Conservation (phyloP, 176 grass and related monocot species). For the Themeda triandra region DNA sequence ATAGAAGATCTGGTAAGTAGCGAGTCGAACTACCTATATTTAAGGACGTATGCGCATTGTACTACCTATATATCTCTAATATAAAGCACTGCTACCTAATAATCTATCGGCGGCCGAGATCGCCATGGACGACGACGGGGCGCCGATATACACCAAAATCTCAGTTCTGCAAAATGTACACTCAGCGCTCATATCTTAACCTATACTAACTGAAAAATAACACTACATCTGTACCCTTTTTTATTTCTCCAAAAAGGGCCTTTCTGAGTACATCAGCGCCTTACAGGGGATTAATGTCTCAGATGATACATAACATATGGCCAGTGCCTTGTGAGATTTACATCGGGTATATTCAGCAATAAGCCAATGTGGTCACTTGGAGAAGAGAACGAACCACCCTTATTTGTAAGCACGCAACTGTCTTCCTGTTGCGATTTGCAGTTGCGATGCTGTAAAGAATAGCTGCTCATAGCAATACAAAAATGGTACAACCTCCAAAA, state of each 20-base stretch:
- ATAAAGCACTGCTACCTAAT: too few species aligned
- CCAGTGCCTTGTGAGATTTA: neutral
- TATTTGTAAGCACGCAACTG: constrained; percentile 32
- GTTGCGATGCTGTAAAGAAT: neutral
- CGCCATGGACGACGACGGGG: too few species aligned
- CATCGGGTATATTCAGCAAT: neutral
- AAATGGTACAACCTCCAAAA: constrained; percentile 33
- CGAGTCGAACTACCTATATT: too few species aligned
- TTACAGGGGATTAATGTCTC: neutral
- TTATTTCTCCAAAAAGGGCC: neutral
- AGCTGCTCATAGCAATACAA: neutral
- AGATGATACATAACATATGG: neutral
- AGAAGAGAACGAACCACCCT: neutral
- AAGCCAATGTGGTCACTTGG: neutral
- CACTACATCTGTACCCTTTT: constrained; percentile 1
- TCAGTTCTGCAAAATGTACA: neutral
- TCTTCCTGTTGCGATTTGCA: constrained; percentile 9
- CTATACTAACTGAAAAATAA: neutral
- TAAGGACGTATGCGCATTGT: too few species aligned
- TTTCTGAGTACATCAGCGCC: neutral
- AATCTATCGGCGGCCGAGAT: too few species aligned
- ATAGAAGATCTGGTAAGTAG: too few species aligned
- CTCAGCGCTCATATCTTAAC: neutral
- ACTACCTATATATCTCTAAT: too few species aligned
- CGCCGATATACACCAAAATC: constrained; percentile 19